phyloP scores from a whole-genome alignment of 345 rosid species.

The Triadica sebifera region DNA sequence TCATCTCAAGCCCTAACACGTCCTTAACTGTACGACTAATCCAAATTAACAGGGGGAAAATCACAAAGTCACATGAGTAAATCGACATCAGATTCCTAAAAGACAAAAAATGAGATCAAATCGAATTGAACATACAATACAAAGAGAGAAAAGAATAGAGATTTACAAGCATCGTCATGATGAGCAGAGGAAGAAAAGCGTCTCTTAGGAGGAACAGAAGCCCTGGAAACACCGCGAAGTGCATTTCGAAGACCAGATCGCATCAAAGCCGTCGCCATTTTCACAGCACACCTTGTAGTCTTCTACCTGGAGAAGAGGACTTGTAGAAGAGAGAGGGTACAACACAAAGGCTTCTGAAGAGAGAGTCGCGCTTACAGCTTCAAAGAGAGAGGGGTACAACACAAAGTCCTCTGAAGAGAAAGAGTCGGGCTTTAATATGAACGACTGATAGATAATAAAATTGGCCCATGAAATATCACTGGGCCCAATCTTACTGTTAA shows the following conservation, averaged over 20 bases:
- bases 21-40: slow-evolving; percentile 11
- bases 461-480: too few species aligned
- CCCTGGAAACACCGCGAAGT: slow-evolving; percentile 49
- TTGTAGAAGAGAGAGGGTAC: too few species aligned
- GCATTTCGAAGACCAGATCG: slow-evolving; percentile 69
- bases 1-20: slow-evolving; percentile 3
- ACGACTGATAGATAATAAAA: too few species aligned
- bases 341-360: too few species aligned
- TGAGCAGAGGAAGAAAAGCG: slow-evolving; percentile 65
- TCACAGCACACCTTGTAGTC: neutral
- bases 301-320: too few species aligned
- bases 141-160: slow-evolving; percentile 8
- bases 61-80: neutral
- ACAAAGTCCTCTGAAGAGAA: too few species aligned
- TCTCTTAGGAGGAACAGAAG: slow-evolving; percentile 56
- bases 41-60: neutral
- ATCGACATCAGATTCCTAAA: neutral
- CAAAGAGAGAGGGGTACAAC: too few species aligned
- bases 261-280: slow-evolving; percentile 69
- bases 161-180: slow-evolving; percentile 74
- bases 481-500: too few species aligned
- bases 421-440: too few species aligned
- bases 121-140: neutral
- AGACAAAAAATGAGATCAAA: neutral
- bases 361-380: too few species aligned